A percentile compares a stretch with the other conserved stretches of the same genome.
Evolutionary conservation across 2,329 filamentous ascomycete species (phyloP).

Genomic region (Lachnellula arida): DNA sequence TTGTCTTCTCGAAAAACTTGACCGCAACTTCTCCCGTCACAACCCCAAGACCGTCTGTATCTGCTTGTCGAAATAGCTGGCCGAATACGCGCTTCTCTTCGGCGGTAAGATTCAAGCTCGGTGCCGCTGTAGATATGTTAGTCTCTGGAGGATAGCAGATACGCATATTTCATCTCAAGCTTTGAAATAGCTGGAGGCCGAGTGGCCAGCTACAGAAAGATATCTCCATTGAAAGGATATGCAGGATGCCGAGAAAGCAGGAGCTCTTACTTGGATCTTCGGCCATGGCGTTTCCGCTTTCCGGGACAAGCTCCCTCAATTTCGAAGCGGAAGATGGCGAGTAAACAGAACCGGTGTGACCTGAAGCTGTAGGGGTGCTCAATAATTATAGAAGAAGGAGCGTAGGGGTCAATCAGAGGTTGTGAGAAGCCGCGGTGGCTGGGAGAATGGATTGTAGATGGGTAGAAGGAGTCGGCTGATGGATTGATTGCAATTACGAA

Average conservation of each 20-base stretch:
- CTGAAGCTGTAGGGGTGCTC: slow-evolving; percentile 16
- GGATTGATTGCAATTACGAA: slow-evolving; percentile 4
- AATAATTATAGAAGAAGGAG: slow-evolving; percentile 7
- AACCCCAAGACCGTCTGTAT: slow-evolving; percentile 85
- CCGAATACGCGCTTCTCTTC: slow-evolving; percentile 94
- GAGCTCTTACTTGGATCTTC: slow-evolving; percentile 33
- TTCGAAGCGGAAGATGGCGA: slow-evolving; percentile 2
- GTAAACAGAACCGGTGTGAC: slow-evolving; percentile 4
- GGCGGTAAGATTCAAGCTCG: slow-evolving; percentile 76
- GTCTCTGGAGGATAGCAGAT: slow-evolving; percentile 4
- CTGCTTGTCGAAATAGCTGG: slow-evolving; percentile 88
- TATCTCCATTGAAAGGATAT: background rate
- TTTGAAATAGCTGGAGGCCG: background rate
- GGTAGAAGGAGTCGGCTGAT: background rate
- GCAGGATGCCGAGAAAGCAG: slow-evolving; percentile 60
- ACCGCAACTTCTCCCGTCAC: slow-evolving; percentile 95
- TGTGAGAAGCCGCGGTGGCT: slow-evolving; percentile 7
- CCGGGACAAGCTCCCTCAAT: slow-evolving; percentile 6
- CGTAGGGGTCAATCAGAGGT: slow-evolving; percentile 9
- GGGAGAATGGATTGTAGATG: slow-evolving; percentile 1
- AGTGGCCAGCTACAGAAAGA: background rate
- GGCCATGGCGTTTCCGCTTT: slow-evolving; percentile 28
- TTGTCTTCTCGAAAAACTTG: slow-evolving; percentile 96
- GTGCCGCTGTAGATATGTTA: slow-evolving; percentile 41
- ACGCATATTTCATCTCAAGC: background rate